Percentiles rank a stretch among this genome's conserved stretches.
phyloP scores from a whole-genome alignment of 306 rosid genomes.

The Potentilla sterilis region DNA sequence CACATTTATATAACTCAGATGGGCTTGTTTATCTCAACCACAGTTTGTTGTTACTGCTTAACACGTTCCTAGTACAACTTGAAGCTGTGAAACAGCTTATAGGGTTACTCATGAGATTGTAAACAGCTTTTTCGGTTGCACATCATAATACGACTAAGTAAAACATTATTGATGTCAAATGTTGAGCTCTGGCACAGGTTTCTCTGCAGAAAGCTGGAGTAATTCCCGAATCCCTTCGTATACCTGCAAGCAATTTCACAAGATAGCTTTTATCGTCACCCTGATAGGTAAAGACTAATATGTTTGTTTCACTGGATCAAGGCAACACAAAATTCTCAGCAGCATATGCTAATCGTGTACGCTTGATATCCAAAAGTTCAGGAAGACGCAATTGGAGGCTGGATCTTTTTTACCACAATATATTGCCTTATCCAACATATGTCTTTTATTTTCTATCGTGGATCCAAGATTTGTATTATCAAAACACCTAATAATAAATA shows the following conservation, averaged over 20 bases:
- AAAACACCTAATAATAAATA: background rate
- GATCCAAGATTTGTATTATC: background rate
- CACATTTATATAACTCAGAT: background rate
- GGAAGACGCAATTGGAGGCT: background rate
- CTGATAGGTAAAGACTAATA: background rate
- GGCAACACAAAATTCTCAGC: background rate
- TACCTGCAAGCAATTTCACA: slow-evolving; percentile 50
- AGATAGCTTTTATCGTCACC: slow-evolving; percentile 6
- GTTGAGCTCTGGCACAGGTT: slow-evolving; percentile 37
- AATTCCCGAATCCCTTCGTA: slow-evolving; percentile 80
- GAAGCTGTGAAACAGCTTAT: background rate
- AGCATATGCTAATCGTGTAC: background rate
- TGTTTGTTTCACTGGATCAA: background rate
- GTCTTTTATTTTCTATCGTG: background rate
- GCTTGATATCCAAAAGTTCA: background rate
- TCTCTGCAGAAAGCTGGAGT: slow-evolving; percentile 80
- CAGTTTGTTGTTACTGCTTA: background rate
- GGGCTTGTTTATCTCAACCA: background rate
- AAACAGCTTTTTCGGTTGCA: background rate
- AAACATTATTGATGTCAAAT: slow-evolving; percentile 31
- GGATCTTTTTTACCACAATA: background rate
- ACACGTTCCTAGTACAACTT: background rate
- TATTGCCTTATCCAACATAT: background rate
- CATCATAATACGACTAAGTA: background rate
- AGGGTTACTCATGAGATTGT: background rate